Evolutionary conservation across 345 rosid species (phyloP).

Genomic region (Cardamine occulta): DNA sequence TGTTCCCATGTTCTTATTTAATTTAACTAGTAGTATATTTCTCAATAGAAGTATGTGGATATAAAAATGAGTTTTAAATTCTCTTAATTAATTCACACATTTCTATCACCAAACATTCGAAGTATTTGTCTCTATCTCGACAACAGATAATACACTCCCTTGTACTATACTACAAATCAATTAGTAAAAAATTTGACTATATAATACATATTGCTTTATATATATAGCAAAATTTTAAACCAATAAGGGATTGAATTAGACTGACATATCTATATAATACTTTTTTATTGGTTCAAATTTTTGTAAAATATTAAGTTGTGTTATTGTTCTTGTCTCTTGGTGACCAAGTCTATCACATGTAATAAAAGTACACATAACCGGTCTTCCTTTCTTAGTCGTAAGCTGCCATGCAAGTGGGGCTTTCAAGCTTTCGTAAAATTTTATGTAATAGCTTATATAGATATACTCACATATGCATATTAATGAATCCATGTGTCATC

Average conservation of each 20-base stretch:
- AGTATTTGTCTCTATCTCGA: slow-evolving; percentile 43
- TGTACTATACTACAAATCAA: slow-evolving; percentile 26
- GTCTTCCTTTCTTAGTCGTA: slow-evolving; percentile 39
- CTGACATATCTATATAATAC: too few relatives aligned
- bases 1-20: background rate
- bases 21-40: background rate
- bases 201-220: background rate
- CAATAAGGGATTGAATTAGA: background rate
- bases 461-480: background rate
- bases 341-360: slow-evolving; percentile 42
- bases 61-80: background rate
- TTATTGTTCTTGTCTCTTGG: background rate
- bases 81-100: slow-evolving; percentile 32
- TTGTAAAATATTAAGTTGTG: background rate
- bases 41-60: background rate
- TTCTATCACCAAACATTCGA: slow-evolving; percentile 43
- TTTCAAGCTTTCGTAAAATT: slow-evolving; percentile 36
- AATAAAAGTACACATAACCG: slow-evolving; percentile 33
- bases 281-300: slow-evolving; percentile 9
- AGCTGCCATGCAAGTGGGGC: slow-evolving; percentile 44
- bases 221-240: background rate
- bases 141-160: slow-evolving; percentile 34
- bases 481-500: background rate
- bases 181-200: slow-evolving; percentile 13
- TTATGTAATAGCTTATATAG: slow-evolving; percentile 1